phyloP scores from a whole-genome alignment of 805 yeast genomes.

The Candida quercuum region DNA sequence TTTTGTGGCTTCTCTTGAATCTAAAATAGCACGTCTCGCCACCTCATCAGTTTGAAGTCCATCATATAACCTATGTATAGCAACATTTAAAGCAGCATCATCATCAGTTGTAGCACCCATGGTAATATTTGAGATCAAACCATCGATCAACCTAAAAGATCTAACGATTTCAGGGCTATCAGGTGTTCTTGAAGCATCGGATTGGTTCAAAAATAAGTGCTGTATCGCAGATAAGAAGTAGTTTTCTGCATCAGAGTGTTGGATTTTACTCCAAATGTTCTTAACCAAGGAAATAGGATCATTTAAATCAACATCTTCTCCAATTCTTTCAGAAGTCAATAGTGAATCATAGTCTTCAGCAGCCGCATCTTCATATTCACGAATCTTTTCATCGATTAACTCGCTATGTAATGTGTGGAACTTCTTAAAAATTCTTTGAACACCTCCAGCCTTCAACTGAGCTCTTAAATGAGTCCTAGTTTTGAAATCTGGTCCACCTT shows the following conservation, averaged over 20 bases:
- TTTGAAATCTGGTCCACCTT: conserved; percentile 31
- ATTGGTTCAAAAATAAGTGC: conserved; percentile 41
- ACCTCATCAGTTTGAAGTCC: conserved; percentile 80
- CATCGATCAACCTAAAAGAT: conserved; percentile 59
- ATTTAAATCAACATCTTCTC: conserved; percentile 38
- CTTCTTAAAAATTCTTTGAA: conserved; percentile 44
- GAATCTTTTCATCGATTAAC: conserved; percentile 59
- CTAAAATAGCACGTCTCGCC: conserved; percentile 66
- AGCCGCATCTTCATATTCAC: conserved; percentile 51
- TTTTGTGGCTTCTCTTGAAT: conserved; percentile 46
- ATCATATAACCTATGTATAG: conserved; percentile 67
- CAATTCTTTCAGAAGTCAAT: conserved; percentile 27
- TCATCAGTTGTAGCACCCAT: conserved; percentile 41
- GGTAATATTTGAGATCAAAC: conserved; percentile 57
- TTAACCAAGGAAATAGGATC: conserved; percentile 63
- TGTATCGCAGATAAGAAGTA: conserved; percentile 47
- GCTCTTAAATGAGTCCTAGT: conserved; percentile 53
- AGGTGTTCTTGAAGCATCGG: conserved; percentile 34
- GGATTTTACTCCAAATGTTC: conserved; percentile 57
- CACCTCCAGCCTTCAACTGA: conserved; percentile 52
- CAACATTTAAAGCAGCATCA: conserved; percentile 67
- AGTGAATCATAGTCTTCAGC: conserved; percentile 51
- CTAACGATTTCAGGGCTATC: conserved; percentile 42
- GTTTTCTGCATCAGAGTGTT: conserved; percentile 44
- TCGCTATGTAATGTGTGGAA: conserved; percentile 51